Conservation (phyloP, 2,329 filamentous ascomycete genomes). For the Curvularia verruculosa region DNA sequence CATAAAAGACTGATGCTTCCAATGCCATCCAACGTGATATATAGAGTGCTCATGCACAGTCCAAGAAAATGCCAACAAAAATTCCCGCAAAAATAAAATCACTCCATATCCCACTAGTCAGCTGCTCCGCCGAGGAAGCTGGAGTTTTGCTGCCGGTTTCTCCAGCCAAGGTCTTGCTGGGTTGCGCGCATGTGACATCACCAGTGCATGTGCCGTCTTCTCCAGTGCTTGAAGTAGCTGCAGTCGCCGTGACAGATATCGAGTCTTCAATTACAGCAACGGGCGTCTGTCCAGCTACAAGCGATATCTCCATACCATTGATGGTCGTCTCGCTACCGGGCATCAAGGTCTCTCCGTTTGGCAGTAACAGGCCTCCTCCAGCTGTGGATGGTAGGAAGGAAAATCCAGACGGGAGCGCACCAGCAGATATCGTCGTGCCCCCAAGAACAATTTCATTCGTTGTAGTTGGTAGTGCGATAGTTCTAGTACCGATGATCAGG, state of each 20-base stretch:
- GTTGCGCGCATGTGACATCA: background rate
- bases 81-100: background rate
- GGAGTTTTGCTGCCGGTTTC: background rate
- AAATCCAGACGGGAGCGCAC: background rate
- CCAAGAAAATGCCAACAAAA: background rate
- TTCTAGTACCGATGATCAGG: background rate
- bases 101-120: background rate
- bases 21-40: background rate
- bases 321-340: background rate
- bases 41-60: background rate
- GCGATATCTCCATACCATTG: background rate
- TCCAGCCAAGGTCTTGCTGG: background rate
- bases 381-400: background rate
- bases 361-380: background rate
- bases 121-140: background rate
- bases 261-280: background rate
- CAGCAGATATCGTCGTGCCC: background rate
- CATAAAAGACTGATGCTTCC: background rate
- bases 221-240: background rate
- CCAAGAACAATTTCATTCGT: background rate
- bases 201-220: background rate
- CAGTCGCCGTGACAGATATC: background rate
- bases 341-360: conserved; percentile 1
- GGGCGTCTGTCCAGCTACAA: background rate
- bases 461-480: background rate